These are phyloP conservation scores for Larix sibirica DNA, from an alignment of 83 land plant species.

Conservation along the genomic window DNA sequence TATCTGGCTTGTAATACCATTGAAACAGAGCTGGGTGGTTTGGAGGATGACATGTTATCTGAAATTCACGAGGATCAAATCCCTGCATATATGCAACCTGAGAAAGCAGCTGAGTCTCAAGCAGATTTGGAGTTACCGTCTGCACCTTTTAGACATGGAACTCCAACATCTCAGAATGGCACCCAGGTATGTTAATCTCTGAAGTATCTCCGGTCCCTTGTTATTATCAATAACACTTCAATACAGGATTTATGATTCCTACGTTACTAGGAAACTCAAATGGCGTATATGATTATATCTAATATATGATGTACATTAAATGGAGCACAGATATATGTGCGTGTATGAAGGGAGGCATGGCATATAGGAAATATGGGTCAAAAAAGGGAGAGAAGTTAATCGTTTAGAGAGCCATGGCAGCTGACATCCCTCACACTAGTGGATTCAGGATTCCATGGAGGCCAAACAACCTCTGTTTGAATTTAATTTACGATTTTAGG, in stretches of 20 bases:
- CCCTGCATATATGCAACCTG: conserved; percentile 48
- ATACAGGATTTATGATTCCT: not conserved
- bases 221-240: not conserved
- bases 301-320: not conserved
- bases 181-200: conserved; percentile 16
- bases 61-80: conserved; percentile 24
- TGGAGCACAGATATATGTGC: not conserved
- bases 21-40: conserved; percentile 38
- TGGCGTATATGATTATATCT: not conserved
- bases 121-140: conserved; percentile 33
- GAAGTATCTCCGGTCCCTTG: not conserved
- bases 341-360: conserved; percentile 1
- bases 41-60: conserved; percentile 41
- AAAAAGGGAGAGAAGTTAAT: too few species aligned
- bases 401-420: too few species aligned
- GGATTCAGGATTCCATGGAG: too few species aligned
- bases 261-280: not conserved
- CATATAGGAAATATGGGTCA: too few species aligned
- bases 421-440: too few species aligned
- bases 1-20: not conserved
- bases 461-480: too few species aligned
- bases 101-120: conserved; percentile 35
- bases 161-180: conserved; percentile 26
- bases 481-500: too few species aligned
- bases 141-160: conserved; percentile 30